These are phyloP conservation scores for Pleurotus salmoneostramineus DNA, from an alignment of 768 basidiomycete species.

Conservation along the genomic window DNA sequence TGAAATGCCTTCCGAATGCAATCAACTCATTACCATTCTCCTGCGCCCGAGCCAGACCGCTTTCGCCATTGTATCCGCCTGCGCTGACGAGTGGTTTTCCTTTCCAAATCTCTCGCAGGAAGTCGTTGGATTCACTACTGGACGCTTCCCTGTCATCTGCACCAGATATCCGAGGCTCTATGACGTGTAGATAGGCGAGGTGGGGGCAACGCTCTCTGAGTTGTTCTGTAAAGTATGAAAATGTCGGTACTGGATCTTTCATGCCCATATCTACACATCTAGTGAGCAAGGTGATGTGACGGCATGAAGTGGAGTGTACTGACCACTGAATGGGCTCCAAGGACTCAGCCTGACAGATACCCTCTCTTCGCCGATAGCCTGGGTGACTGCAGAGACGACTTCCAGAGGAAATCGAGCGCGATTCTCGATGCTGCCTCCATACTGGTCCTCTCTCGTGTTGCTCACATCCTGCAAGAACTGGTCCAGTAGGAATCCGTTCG, in stretches of 20 bases:
- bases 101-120: slow-evolving; percentile 33
- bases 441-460: slow-evolving; percentile 59
- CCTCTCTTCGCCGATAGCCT: slow-evolving; percentile 48
- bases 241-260: slow-evolving; percentile 38
- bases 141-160: not conserved
- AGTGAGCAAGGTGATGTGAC: not conserved
- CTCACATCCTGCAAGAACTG: slow-evolving; percentile 58
- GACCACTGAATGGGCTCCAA: slow-evolving; percentile 36
- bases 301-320: slow-evolving; percentile 9
- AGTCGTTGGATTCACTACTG: slow-evolving; percentile 23
- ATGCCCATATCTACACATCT: slow-evolving; percentile 29
- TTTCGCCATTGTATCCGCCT: slow-evolving; percentile 28
- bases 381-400: slow-evolving; percentile 44
- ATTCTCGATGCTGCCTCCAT: slow-evolving; percentile 64
- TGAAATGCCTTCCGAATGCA: slow-evolving; percentile 11
- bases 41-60: slow-evolving; percentile 22
- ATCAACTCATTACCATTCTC: slow-evolving; percentile 9
- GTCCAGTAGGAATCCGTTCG: slow-evolving; percentile 49
- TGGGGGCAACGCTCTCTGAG: slow-evolving; percentile 28
- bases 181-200: slow-evolving; percentile 42
- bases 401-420: slow-evolving; percentile 55
- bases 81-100: slow-evolving; percentile 26
- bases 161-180: slow-evolving; percentile 28
- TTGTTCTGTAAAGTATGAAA: slow-evolving; percentile 33
- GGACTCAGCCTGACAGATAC: slow-evolving; percentile 56